A percentile compares a stretch with the other conserved stretches of the same genome.
phyloP scores from a whole-genome alignment of 2,329 filamentous ascomycete genomes.

The Cladophialophora yegresii region DNA sequence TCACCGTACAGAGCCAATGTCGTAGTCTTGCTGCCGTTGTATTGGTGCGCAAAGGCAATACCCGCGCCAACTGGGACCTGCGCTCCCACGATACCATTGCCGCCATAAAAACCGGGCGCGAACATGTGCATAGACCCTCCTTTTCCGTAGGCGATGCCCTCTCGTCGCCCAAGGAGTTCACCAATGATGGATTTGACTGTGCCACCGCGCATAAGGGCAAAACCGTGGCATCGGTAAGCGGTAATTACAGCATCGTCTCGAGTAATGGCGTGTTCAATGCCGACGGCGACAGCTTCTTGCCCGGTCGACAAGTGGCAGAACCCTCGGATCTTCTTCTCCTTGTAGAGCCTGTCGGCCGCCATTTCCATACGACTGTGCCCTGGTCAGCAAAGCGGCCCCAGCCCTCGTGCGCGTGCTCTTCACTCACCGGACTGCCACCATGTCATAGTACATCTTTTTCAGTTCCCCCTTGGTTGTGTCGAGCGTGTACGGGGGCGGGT shows the following conservation, averaged over 20 bases:
- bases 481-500: slow-evolving; percentile 90
- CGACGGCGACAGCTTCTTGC: slow-evolving; percentile 94
- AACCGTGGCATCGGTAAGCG: slow-evolving; percentile 98
- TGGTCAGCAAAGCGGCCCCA: neutral
- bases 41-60: slow-evolving; percentile 95
- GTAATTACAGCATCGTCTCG: slow-evolving; percentile 94
- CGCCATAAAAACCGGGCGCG: slow-evolving; percentile 93
- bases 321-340: slow-evolving; percentile 99
- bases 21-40: slow-evolving; percentile 81
- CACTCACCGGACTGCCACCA: slow-evolving; percentile 86
- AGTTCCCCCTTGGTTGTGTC: slow-evolving; percentile 95
- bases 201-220: slow-evolving; percentile 92
- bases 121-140: slow-evolving; percentile 99
- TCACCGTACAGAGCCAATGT: slow-evolving; percentile 93
- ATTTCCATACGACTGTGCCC: slow-evolving; percentile 90
- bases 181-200: slow-evolving; percentile 90
- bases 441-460: slow-evolving; percentile 98
- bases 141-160: slow-evolving; percentile 98
- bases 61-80: slow-evolving; percentile 97
- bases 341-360: slow-evolving; percentile 98
- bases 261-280: slow-evolving; percentile 93
- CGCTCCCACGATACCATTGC: slow-evolving; percentile 98
- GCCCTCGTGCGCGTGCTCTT: neutral
- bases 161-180: slow-evolving; percentile 89
- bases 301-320: slow-evolving; percentile 99